Evolutionary conservation across 495 filamentous ascomycete species (phyloP), one percentile per base, ranked within the genome.

Genomic region (Aspergillus avenaceus): DNA sequence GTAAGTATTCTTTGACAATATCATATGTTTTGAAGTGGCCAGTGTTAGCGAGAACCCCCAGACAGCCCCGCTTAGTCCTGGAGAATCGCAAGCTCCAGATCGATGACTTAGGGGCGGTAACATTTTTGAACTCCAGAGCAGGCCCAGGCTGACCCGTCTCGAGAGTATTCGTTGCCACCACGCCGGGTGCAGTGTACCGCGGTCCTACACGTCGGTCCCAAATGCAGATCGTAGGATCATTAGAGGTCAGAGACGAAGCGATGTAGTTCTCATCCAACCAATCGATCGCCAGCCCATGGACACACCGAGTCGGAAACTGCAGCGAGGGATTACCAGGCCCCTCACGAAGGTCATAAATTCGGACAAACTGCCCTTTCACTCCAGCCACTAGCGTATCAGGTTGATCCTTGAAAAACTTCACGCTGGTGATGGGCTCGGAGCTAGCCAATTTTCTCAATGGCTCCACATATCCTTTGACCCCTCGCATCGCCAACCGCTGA

Each of bases 201-300:
- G 73, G 60, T 8, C 83, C 78, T 40, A 83, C 84, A 12, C 93
- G 85, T 14, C 84, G 81, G 65, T 98, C 93, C 93, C 93, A 98
- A 13, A 97, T 77, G 53, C 86, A 87, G 46, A 97, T 78, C 3
- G 76, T 77, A 14, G 83, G 66, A 65, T 95, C 75, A 60, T 83
- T 67, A 60, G 82, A 63, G 65, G 87, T 70, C 9, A 81, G 81
- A n/a, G 87, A 89, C 5, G 91, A 95, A 0, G 91, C 88, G 65
- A 97, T 96, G 60, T 96, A 96, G 59, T 97, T 96, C 59, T 89
- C 84, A 64, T 97, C 89, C 9, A 86, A 76, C 55, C 86, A 87
- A 65, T 98, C 89, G 51, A 97, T 91, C 23, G 90, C 84, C 41
- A 97, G 66, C 53, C 96, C 95, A 60, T 96, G 88, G 34, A 91